phyloP scores from a whole-genome alignment of 768 basidiomycete genomes.

The Leccinellum luteum region DNA sequence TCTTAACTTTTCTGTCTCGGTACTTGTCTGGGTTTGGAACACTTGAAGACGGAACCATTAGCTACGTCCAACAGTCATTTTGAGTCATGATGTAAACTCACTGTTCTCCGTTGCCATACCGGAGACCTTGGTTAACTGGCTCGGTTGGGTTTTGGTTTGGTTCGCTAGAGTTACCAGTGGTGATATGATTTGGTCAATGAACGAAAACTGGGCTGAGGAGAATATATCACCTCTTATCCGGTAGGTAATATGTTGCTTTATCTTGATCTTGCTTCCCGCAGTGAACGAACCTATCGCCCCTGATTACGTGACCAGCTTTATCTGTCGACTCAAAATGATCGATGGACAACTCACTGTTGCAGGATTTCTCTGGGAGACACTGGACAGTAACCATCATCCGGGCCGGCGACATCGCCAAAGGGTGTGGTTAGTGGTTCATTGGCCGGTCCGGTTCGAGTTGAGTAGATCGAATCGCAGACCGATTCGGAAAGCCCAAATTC shows the following conservation, averaged over 20 bases:
- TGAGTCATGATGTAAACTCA: too few species aligned
- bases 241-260: accelerated
- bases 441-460: background rate
- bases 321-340: background rate
- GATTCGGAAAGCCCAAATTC: background rate
- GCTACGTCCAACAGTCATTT: background rate
- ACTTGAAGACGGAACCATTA: background rate
- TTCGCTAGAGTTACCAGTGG: too few species aligned
- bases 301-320: background rate
- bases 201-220: background rate
- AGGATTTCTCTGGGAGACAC: background rate
- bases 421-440: background rate
- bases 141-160: too few species aligned
- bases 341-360: background rate
- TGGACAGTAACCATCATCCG: background rate
- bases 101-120: too few species aligned
- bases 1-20: background rate
- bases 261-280: background rate
- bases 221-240: background rate
- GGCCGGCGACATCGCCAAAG: background rate
- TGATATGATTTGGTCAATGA: too few species aligned
- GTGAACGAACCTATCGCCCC: background rate
- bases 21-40: background rate
- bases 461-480: background rate
- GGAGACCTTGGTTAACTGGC: too few species aligned